Conservation (phyloP, 1,284 basidiomycete species). For the Microbotryomycetes sp. region DNA sequence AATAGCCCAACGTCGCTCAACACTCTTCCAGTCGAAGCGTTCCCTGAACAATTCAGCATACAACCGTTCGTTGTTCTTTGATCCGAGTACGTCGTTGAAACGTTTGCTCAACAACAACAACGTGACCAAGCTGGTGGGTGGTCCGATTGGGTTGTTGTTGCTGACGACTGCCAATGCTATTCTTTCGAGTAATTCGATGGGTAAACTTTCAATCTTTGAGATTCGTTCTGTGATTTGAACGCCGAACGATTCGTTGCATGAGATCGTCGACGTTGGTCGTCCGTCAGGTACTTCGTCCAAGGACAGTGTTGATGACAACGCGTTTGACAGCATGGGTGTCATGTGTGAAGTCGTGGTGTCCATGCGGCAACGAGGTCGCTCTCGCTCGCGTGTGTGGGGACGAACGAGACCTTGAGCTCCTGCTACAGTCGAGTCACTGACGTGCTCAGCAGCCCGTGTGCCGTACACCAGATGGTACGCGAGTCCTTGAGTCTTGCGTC, state of each 20-base stretch:
- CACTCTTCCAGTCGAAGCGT: slow-evolving; percentile 44
- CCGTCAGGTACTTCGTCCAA: too few species aligned
- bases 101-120: slow-evolving; percentile 23
- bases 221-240: too few species aligned
- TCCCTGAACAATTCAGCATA: slow-evolving; percentile 44
- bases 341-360: too few species aligned
- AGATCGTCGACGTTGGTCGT: too few species aligned
- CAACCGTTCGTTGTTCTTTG: slow-evolving; percentile 44
- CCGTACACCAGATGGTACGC: too few species aligned
- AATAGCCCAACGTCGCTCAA: slow-evolving; percentile 33
- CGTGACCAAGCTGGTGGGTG: slow-evolving; percentile 10
- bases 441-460: too few species aligned
- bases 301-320: background rate
- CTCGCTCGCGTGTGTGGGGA: too few species aligned
- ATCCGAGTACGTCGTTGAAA: slow-evolving; percentile 40
- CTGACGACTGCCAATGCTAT: slow-evolving; percentile 41
- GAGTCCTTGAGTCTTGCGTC: too few species aligned
- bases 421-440: too few species aligned
- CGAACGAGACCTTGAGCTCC: too few species aligned
- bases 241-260: too few species aligned
- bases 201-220: slow-evolving; percentile 22
- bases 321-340: slow-evolving; percentile 2
- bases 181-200: slow-evolving; percentile 31
- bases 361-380: too few species aligned
- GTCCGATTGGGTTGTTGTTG: slow-evolving; percentile 3